Evolutionary conservation across 495 filamentous ascomycete species (phyloP).

Genomic region (Xylaria grammica): DNA sequence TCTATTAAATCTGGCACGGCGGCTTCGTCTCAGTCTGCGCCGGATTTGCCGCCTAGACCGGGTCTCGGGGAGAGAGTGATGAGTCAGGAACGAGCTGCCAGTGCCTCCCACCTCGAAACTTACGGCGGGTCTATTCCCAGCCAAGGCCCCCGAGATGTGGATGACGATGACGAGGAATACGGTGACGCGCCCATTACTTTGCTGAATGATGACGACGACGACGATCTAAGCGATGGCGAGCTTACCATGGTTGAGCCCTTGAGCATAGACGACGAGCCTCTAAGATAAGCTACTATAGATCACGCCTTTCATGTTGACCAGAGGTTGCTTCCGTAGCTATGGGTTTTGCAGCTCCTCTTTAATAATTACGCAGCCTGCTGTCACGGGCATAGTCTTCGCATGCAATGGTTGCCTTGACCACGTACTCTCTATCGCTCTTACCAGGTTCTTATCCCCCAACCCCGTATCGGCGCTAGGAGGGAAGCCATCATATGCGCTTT

Average conservation of each 20-base stretch:
- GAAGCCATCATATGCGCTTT: no score
- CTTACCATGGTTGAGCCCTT: constrained; percentile 40
- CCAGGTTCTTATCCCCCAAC: no score
- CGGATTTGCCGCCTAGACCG: background rate
- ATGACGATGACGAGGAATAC: constrained; percentile 44
- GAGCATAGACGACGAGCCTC: constrained; percentile 26
- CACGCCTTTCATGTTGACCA: no score
- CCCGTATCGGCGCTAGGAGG: no score
- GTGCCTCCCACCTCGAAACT: background rate
- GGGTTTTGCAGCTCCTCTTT: no score
- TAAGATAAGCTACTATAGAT: background rate
- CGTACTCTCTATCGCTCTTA: no score
- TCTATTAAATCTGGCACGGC: background rate
- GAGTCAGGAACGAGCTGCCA: background rate
- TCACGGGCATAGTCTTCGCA: no score
- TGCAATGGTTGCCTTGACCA: no score
- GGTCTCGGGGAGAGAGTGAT: background rate
- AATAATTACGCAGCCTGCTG: no score
- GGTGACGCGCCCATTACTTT: constrained; percentile 31
- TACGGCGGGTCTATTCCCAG: constrained; percentile 31
- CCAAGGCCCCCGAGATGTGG: constrained; percentile 37
- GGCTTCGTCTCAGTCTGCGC: background rate
- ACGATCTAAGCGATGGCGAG: constrained; percentile 49
- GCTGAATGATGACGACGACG: constrained; percentile 43
- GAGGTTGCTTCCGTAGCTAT: no score